A percentile compares a stretch with the other conserved stretches of the same genome.
Evolutionary conservation across 306 rosid species (phyloP).

Genomic region (Castanea mollissima): DNA sequence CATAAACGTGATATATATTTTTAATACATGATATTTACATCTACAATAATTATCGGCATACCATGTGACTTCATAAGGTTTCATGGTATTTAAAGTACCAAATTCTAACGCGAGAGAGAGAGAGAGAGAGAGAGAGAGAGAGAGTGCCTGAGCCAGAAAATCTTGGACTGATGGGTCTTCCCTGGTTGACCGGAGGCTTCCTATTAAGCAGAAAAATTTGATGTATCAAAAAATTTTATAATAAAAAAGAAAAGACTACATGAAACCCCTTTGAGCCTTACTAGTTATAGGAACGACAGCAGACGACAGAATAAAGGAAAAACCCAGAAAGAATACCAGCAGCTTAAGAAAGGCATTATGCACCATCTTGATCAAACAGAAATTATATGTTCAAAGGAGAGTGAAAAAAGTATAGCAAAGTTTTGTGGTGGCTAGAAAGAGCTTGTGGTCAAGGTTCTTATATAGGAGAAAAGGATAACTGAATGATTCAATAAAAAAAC

Average conservation of each 20-base stretch:
- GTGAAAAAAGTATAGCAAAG: neutral
- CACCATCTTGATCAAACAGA: constrained; percentile 19
- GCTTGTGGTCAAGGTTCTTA: neutral
- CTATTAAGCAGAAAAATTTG: constrained; percentile 26
- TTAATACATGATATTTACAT: no score
- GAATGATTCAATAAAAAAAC: no score
- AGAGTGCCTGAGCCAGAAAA: constrained; percentile 17
- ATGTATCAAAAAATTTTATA: constrained; percentile 4
- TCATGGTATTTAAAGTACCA: neutral
- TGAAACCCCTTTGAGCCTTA: constrained; percentile 18
- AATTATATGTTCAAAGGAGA: constrained; percentile 11
- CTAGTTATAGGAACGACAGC: constrained; percentile 35
- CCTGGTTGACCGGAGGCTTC: constrained; percentile 26
- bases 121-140: neutral
- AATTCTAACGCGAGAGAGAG: neutral
- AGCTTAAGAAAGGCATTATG: constrained; percentile 14
- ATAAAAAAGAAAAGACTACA: neutral
- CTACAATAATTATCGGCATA: neutral
- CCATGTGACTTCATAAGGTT: neutral
- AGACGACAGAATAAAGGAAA: constrained; percentile 27
- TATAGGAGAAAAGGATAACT: neutral
- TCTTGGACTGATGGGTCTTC: constrained; percentile 28
- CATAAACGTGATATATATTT: neutral
- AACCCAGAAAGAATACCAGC: constrained; percentile 25
- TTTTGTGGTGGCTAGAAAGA: neutral